Base-by-base conservation (phyloP, 2,329 filamentous ascomycete genomes). In the Cordyceps farinosa region DNA sequence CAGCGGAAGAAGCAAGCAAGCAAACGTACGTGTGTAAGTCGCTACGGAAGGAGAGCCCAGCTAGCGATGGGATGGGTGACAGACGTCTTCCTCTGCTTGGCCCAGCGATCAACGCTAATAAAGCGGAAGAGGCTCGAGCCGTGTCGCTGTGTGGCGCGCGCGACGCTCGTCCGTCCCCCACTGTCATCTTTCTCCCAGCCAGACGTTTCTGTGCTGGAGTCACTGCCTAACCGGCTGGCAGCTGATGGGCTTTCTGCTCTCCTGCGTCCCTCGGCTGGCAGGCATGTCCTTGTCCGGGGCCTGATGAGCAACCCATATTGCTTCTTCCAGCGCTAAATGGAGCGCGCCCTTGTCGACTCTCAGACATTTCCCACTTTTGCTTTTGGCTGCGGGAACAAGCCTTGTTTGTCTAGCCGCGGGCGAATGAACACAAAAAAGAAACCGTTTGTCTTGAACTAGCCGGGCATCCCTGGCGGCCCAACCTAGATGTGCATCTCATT, bases 361-460 rank as follows among this genome's bases (percentile, higher is more conserved):
- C 53, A 63, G 61, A 63, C 54, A 58, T 63, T 44, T 34, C 22
- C 53, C 47, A 27, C 47, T 57, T 22, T 55, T 56, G 52, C 61
- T 57, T 51, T 58, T 56, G 13, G n/a, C 44, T 45, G 50, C 27
- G 58, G 38, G 54, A 51, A 45, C 36, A 47, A 30, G 36, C n/a
- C 44, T 22, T 52, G 53, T 30, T 36, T 51, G 36, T 36, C 36
- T 44, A 62, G 42, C 48, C 17, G 38, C 15, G 27, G 47, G 32
- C n/a, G 17, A 42, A 54, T n/a, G 15, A 55, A 42, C 9, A 61
- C 44, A 61, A 36, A 54, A 61, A 55, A 55, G 29, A 56, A 47
- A 48, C 5, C 29, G 51, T 44, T 51, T 60, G 57, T 60, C 57
- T 60, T 34, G 50, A 42, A 47, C 17, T 32, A 47, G 57, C 13